These are phyloP conservation scores for Verticillium klebahnii DNA, from an alignment of 2,329 filamentous ascomycete species.

Conservation along the genomic window DNA sequence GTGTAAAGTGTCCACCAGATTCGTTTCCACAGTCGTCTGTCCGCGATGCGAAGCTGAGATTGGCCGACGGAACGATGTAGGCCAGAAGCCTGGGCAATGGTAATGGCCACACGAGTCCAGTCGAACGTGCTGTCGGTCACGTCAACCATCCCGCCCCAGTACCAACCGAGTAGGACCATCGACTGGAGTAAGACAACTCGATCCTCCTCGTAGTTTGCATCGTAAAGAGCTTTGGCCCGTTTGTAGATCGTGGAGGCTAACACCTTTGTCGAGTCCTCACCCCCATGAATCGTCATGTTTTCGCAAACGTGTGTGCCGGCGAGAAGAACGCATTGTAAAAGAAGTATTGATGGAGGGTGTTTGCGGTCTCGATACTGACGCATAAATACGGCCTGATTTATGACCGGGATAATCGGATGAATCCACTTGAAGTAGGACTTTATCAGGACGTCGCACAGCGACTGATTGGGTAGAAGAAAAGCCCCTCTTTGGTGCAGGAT, in stretches of 20 bases:
- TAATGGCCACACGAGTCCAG: conserved; percentile 92
- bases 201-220: conserved; percentile 96
- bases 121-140: conserved; percentile 99
- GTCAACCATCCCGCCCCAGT: conserved; percentile 98
- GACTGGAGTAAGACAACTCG: conserved; percentile 95
- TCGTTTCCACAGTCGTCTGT: conserved; percentile 93
- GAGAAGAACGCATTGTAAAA: conserved; percentile 84
- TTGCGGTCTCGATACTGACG: conserved; percentile 84
- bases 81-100: conserved; percentile 92
- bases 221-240: conserved; percentile 88
- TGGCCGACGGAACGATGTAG: conserved; percentile 96
- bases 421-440: conserved; percentile 96
- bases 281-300: conserved; percentile 94
- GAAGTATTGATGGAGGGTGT: conserved; percentile 87
- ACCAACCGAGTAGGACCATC: conserved; percentile 93
- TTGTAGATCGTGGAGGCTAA: conserved; percentile 98
- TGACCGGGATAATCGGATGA: conserved; percentile 88
- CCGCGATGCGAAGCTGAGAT: conserved; percentile 84
- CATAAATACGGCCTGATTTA: conserved; percentile 93
- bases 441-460: conserved; percentile 88
- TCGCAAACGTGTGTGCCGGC: conserved; percentile 93
- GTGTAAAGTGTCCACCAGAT: conserved; percentile 99
- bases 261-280: conserved; percentile 88
- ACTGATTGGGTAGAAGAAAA: conserved; percentile 82
- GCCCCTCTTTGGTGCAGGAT: conserved; percentile 90